These are phyloP conservation scores for Botrytis fabae DNA, from an alignment of 2,329 filamentous ascomycete species.

Conservation along the genomic window DNA sequence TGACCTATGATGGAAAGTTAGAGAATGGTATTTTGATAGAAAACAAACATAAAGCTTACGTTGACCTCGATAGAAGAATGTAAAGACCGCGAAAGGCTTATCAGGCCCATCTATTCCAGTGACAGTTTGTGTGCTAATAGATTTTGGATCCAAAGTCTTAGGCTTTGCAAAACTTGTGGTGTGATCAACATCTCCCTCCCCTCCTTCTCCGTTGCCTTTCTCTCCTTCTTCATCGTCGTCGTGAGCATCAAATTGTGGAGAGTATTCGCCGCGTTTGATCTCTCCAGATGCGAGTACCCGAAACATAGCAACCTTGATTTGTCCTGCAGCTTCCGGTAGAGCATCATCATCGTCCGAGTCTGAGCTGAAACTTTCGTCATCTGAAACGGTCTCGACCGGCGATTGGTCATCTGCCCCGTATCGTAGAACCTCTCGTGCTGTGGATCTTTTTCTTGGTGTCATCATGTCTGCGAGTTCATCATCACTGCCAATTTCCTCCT, in stretches of 20 bases:
- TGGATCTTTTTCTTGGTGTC: constrained; percentile 31
- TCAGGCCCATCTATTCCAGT: constrained; percentile 95
- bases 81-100: constrained; percentile 94
- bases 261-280: constrained; percentile 97
- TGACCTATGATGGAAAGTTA: constrained; percentile 61
- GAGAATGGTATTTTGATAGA: constrained; percentile 6
- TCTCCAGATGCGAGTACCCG: constrained; percentile 92
- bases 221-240: constrained; percentile 70
- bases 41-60: constrained; percentile 59
- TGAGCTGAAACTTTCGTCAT: constrained; percentile 69
- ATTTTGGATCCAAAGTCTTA: constrained; percentile 92
- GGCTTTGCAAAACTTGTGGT: constrained; percentile 97
- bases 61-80: constrained; percentile 95
- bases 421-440: constrained; percentile 62
- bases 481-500: constrained; percentile 49
- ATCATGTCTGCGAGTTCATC: constrained; percentile 48
- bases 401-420: constrained; percentile 77
- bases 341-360: constrained; percentile 74
- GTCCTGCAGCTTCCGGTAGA: constrained; percentile 88
- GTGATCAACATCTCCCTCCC: constrained; percentile 85
- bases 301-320: constrained; percentile 98
- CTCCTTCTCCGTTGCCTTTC: constrained; percentile 50
- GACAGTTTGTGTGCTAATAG: constrained; percentile 98
- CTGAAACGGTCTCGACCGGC: constrained; percentile 67
- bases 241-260: constrained; percentile 93